Evolutionary conservation across 306 rosid genomes (phyloP).

Genomic region (Glycine soja): DNA sequence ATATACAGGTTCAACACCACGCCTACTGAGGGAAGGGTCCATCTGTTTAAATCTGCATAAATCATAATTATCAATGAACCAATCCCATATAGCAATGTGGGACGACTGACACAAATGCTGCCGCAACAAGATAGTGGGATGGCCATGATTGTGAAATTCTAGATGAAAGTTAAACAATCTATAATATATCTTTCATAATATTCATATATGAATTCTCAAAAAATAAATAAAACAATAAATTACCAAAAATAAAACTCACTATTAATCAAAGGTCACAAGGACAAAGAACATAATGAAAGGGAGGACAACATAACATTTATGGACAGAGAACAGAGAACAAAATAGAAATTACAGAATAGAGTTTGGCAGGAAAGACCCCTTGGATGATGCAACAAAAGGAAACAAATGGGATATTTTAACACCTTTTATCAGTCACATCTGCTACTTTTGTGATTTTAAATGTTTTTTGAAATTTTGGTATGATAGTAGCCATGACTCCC

Average conservation of each 20-base stretch:
- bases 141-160: neutral
- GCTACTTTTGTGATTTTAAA: neutral
- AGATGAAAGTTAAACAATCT: neutral
- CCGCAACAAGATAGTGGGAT: neutral
- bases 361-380: neutral
- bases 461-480: too few relatives aligned
- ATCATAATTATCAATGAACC: neutral
- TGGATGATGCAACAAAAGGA: neutral
- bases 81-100: neutral
- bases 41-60: slow-evolving; percentile 73
- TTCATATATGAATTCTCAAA: neutral
- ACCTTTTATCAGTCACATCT: neutral
- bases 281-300: neutral
- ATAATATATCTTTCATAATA: neutral
- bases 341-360: too few relatives aligned
- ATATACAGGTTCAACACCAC: slow-evolving; percentile 73
- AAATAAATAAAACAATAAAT: neutral
- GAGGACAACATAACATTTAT: neutral
- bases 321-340: neutral
- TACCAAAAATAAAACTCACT: neutral
- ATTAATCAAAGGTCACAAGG: neutral
- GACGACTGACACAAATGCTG: neutral
- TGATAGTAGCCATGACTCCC: neutral
- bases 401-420: neutral
- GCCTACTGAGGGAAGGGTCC: slow-evolving; percentile 80